Base-by-base conservation (phyloP, 331 rosid species). In the Prunus yedoensis region DNA sequence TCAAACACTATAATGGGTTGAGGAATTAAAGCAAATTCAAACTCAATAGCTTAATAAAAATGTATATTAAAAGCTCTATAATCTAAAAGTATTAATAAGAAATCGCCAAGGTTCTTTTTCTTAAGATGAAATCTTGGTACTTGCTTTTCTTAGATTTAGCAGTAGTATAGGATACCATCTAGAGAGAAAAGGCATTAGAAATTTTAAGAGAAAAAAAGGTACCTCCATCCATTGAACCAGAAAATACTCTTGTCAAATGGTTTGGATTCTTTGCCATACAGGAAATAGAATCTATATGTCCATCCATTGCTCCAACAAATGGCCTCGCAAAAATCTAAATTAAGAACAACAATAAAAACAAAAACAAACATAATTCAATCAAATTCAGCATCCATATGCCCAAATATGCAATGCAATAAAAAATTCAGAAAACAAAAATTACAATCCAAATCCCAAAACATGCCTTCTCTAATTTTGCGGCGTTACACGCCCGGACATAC, bases 201-300 rank as follows among this genome's bases (percentile, higher is more conserved):
- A 30, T 46, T 8, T 10, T 7, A 51, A 70, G 28, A 71, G 57
- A 65, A 52, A 5, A 65, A 49, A 45, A 81, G 77, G 70, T 88
- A 94, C 99, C 97, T 87, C 99, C 99, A 87, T 94, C 99, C 97
- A 90, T 86, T 18, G 99, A 89, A 70, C 97, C 97, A 3, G 97
- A 89, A 78, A 94, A 94, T 61, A 94, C 73, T 60, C 89, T 87
- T 81, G 77, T 89, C 97, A 94, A 85, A 79, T 89, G 93, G 86
- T 80, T 89, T 4, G 88, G 91, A 73, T 94, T 89, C 89, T 90
- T 92, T 0, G 93, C 84, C 99, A 92, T 92, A 80, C 90, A 90
- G 0, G 96, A 92, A 76, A 94, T 46, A 4, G 96, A 84, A 23
- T 94, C 99, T 4, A 83, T 6, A 89, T 94, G 99, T 54, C 96